These are phyloP conservation scores for Aspergillus mulundensis DNA, from an alignment of 495 filamentous ascomycete genomes.

Conservation along the genomic window DNA sequence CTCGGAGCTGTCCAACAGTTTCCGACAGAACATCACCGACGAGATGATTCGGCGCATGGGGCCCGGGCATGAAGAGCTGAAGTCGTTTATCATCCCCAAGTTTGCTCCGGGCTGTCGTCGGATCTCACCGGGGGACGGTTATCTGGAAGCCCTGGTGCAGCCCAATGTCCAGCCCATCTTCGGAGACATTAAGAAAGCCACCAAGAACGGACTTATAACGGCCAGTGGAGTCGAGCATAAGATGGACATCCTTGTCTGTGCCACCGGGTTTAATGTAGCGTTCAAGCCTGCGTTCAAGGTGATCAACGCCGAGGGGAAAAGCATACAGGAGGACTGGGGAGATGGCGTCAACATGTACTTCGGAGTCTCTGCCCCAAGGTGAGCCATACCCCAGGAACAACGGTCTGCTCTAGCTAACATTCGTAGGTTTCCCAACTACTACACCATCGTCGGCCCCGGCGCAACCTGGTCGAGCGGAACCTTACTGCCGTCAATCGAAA, in stretches of 20 bases:
- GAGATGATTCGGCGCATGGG: not conserved
- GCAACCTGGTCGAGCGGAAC: not conserved
- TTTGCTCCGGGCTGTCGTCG: not conserved
- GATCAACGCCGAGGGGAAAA: not conserved
- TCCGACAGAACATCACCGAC: not conserved
- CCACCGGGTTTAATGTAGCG: not conserved
- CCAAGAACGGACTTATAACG: not conserved
- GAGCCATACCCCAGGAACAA: not conserved
- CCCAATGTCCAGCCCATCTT: not conserved
- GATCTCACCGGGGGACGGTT: not conserved
- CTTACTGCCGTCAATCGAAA: not conserved
- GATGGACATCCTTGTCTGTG: not conserved
- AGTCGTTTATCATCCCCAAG: not conserved
- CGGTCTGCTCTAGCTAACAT: too few species aligned
- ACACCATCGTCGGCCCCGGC: not conserved
- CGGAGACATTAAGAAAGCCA: not conserved
- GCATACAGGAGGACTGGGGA: not conserved
- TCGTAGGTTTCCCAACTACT: not conserved
- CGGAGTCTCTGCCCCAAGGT: not conserved
- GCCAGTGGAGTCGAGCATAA: not conserved
- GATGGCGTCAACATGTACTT: not conserved
- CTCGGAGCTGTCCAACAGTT: not conserved
- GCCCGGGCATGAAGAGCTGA: not conserved
- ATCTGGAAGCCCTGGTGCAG: not conserved
- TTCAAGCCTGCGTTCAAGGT: not conserved